Conservation (phyloP, 2,329 filamentous ascomycete species). For the Fonsecaea erecta region DNA sequence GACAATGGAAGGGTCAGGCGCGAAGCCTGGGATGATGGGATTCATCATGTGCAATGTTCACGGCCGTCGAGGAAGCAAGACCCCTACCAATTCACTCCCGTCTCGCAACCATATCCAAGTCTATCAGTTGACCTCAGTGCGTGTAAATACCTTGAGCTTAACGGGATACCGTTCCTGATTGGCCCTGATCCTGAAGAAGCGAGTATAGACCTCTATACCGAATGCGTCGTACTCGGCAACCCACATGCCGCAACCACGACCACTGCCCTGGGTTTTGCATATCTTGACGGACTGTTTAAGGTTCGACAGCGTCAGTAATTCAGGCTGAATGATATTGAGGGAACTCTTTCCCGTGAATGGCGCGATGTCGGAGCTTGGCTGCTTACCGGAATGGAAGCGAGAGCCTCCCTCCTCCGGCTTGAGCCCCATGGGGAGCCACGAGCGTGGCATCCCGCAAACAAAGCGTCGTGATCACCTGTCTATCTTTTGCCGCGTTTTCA, state of each 20-base stretch:
- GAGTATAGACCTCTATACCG: too few relatives aligned
- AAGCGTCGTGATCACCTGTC: too few relatives aligned
- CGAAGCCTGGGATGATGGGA: constrained; percentile 64
- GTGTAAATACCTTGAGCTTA: neutral
- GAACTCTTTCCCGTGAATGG: neutral
- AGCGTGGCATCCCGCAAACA: too few relatives aligned
- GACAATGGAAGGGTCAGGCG: constrained; percentile 64
- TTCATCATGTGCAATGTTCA: constrained; percentile 38
- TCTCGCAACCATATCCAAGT: neutral
- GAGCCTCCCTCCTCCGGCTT: neutral
- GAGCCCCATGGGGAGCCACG: neutral
- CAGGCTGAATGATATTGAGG: neutral
- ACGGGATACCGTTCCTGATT: too few relatives aligned
- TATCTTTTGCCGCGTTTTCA: too few relatives aligned
- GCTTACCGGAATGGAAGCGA: neutral
- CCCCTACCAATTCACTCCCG: neutral
- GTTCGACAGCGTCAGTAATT: neutral
- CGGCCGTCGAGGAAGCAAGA: neutral
- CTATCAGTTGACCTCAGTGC: neutral
- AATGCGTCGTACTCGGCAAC: neutral
- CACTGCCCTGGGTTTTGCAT: neutral
- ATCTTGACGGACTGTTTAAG: neutral
- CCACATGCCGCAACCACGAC: neutral
- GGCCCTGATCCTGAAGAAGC: too few relatives aligned
- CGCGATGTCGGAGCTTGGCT: neutral